Percentiles rank a stretch among this genome's conserved stretches.
phyloP scores from a whole-genome alignment of 805 yeast species.

The Candida stauntonica region DNA sequence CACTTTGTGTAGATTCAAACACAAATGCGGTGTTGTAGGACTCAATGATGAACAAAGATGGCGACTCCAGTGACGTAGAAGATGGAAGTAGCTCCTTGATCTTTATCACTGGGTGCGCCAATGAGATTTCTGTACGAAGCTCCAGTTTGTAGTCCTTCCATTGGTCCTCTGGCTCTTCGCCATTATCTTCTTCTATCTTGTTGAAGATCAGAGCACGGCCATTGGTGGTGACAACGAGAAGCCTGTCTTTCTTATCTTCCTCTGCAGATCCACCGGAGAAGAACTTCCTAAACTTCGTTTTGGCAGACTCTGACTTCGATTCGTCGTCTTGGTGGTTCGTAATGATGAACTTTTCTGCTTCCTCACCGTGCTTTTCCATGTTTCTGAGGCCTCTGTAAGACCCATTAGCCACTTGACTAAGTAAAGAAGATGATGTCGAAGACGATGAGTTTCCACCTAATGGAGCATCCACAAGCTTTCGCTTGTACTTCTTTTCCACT shows the following conservation, averaged over 20 bases:
- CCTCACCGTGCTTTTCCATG: conserved; percentile 28
- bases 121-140: conserved; percentile 48
- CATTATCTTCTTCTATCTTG: conserved; percentile 21
- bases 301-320: conserved; percentile 13
- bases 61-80: conserved; percentile 28
- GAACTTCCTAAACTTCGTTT: conserved; percentile 22
- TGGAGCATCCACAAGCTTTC: conserved; percentile 56
- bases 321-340: conserved; percentile 20
- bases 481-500: conserved; percentile 55
- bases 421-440: conserved; percentile 33
- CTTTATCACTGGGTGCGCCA: conserved; percentile 47
- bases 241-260: conserved; percentile 42
- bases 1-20: conserved; percentile 50
- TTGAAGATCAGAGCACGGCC: conserved; percentile 59
- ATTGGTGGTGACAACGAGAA: conserved; percentile 53
- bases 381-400: conserved; percentile 39
- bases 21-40: conserved; percentile 51
- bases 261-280: conserved; percentile 18
- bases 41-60: conserved; percentile 49
- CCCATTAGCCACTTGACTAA: conserved; percentile 42
- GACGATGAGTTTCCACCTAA: conserved; percentile 38
- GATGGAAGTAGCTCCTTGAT: conserved; percentile 55
- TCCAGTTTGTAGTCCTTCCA: conserved; percentile 32
- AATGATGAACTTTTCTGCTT: conserved; percentile 28
- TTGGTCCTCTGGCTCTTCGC: not conserved